Base-by-base conservation (phyloP, 345 rosid genomes). In the Citrus sp. region DNA sequence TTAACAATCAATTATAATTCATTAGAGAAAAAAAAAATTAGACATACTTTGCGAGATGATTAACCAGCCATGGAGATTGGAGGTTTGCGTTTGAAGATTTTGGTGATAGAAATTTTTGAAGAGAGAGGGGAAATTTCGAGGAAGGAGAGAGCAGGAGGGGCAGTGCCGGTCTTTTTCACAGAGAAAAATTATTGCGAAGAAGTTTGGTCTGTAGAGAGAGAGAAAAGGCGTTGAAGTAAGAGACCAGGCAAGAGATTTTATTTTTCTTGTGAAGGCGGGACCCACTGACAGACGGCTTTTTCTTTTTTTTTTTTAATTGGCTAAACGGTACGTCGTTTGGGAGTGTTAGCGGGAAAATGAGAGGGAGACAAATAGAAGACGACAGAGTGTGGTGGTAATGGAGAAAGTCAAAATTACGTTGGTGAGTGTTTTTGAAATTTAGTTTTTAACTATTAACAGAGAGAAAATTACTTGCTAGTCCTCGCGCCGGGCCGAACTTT, bases 121-220 rank as follows among this genome's bases (percentile, higher is more conserved):
- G 22, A 54, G 6, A 4, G 58, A 51, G 70, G 64, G 74, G 64
- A 60, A 72, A 68, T 77, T 69, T 77, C 80, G 68, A 19, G 58
- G 80, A 78, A 78, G 55, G 68, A 9, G 80, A 72, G 74, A 19
- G 18, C n/a, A 32, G 10, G 22, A 67, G 77, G 68, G 37, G 35
- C 18, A 13, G 40, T 40, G 3, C 49, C 13, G 77, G 34, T 63
- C 9, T 30, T 34, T 59, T 76, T 49, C 24, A 16, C 22, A 21
- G 51, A 64, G 7, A 10, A 49, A 27, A 42, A 10, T 58, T n/a
- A 34, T 28, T 6, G 9, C 7, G 64, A 7, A 38, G 55, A 54
- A 10, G 25, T 7, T 55, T 22, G 64, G 49, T 34, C 16, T 24
- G 19, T 6, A 8, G 55, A 35, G 55, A 35, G 64, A 22, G 64